phyloP scores from a whole-genome alignment of 192 early-diverging fungal genomes.

The Backusella macrospora region DNA sequence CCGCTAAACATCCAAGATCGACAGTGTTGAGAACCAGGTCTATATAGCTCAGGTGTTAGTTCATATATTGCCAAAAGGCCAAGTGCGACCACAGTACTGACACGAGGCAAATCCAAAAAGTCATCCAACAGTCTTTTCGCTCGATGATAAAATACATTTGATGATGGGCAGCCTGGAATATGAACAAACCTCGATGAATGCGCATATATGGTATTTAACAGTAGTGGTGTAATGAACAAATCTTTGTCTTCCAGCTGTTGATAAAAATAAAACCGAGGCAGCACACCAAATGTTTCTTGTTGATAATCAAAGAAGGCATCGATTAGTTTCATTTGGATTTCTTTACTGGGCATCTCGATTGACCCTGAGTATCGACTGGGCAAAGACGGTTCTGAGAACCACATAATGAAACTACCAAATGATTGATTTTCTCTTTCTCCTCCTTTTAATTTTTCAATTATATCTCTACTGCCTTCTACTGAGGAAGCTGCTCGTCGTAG shows the following conservation, averaged over 20 bases:
- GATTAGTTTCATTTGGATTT: slow-evolving; percentile 33
- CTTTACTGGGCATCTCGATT: slow-evolving; percentile 31
- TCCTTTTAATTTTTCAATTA: not conserved
- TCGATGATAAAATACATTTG: slow-evolving; percentile 38
- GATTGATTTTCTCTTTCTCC: not conserved
- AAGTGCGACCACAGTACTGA: slow-evolving; percentile 30
- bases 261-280: slow-evolving; percentile 19
- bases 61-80: slow-evolving; percentile 18
- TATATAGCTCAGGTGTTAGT: not conserved
- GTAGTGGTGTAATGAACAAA: slow-evolving; percentile 27
- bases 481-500: not conserved
- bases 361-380: slow-evolving; percentile 28
- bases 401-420: slow-evolving; percentile 15
- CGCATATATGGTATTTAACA: slow-evolving; percentile 37
- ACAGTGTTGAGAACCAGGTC: slow-evolving; percentile 25
- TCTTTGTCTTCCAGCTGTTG: slow-evolving; percentile 25
- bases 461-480: not conserved
- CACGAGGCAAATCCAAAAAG: slow-evolving; percentile 37
- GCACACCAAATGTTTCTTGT: slow-evolving; percentile 11
- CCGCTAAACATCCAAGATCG: slow-evolving; percentile 34
- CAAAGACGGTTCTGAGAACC: slow-evolving; percentile 27
- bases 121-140: slow-evolving; percentile 32
- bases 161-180: slow-evolving; percentile 10
- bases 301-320: slow-evolving; percentile 27
- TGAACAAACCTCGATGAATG: slow-evolving; percentile 24